Percentiles rank a stretch among this genome's conserved stretches.
These are phyloP conservation scores for Botrytis hyacinthi DNA, from an alignment of 2,329 filamentous ascomycete species.

Conservation along the genomic window DNA sequence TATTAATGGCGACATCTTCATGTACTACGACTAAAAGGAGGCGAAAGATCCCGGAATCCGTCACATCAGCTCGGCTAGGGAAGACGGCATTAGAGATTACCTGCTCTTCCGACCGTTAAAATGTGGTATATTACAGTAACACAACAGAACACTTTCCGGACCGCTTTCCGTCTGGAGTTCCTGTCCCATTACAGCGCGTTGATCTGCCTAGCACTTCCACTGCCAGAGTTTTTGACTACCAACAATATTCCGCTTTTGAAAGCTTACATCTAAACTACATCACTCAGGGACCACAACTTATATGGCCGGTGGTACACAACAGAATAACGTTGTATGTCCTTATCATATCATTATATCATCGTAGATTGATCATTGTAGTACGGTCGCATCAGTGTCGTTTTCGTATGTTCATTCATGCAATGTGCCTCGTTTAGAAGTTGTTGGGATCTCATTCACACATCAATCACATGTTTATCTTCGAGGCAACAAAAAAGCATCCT, in stretches of 20 bases:
- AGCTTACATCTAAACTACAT: slow-evolving; percentile 8
- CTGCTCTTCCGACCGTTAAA: not conserved
- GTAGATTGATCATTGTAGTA: not conserved
- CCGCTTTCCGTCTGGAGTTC: not conserved
- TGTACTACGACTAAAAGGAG: not conserved
- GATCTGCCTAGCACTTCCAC: not conserved
- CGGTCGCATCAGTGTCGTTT: not conserved
- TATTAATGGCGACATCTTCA: not conserved
- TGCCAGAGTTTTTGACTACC: not conserved
- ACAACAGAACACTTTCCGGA: not conserved
- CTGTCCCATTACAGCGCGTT: not conserved
- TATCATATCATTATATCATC: slow-evolving; percentile 1
- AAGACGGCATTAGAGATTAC: not conserved
- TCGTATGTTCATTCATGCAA: not conserved
- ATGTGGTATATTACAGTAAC: not conserved
- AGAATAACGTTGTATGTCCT: not conserved
- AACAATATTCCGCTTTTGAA: slow-evolving; percentile 16
- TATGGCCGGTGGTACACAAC: not conserved
- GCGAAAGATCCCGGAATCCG: not conserved
- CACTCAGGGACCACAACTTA: not conserved
- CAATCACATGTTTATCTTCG: slow-evolving; percentile 4
- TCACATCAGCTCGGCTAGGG: not conserved
- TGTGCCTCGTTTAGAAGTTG: slow-evolving; percentile 9
- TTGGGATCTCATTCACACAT: slow-evolving; percentile 4
- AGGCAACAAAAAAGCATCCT: not conserved